phyloP scores from a whole-genome alignment of 163 green algal genomes.

The Prototheca wickerhamii region DNA sequence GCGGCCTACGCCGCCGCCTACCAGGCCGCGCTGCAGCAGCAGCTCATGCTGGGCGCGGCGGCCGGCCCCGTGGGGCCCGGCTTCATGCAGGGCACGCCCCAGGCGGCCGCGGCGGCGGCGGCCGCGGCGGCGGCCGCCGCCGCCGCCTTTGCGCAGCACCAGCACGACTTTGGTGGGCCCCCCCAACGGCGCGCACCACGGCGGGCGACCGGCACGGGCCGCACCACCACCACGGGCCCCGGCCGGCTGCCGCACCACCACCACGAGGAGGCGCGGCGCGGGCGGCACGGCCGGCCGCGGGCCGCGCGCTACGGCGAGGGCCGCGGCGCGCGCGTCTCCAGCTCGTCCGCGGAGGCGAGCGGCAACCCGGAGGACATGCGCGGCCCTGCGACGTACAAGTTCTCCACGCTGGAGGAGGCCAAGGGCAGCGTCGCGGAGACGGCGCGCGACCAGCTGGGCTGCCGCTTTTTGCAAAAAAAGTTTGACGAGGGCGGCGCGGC shows the following conservation, averaged over 20 bases:
- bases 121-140: conserved; percentile 46
- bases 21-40: conserved; percentile 75
- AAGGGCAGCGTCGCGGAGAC: conserved; percentile 71
- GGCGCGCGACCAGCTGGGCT: conserved; percentile 96
- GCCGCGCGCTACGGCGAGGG: conserved; percentile 7
- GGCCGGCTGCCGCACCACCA: too few relatives aligned
- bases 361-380: conserved; percentile 25
- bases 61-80: conserved; percentile 32
- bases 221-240: too few relatives aligned
- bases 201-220: conserved; percentile 11
- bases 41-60: conserved; percentile 34
- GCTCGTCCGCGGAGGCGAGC: neutral
- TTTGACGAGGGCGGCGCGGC: conserved; percentile 87
- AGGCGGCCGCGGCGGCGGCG: conserved; percentile 47
- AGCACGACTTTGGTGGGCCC: conserved; percentile 5
- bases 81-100: conserved; percentile 29
- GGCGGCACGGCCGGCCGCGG: conserved; percentile 7
- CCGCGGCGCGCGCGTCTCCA: neutral
- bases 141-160: conserved; percentile 14
- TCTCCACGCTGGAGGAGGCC: conserved; percentile 71
- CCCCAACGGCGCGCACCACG: neutral
- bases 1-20: conserved; percentile 80
- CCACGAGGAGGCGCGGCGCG: conserved; percentile 7
- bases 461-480: conserved; percentile 88
- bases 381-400: conserved; percentile 36